Percentiles rank a stretch among this genome's conserved stretches.
These are phyloP conservation scores for Stagonosporopsis cucurbitacearum DNA, from an alignment of 2,329 filamentous ascomycete genomes.

Conservation along the genomic window DNA sequence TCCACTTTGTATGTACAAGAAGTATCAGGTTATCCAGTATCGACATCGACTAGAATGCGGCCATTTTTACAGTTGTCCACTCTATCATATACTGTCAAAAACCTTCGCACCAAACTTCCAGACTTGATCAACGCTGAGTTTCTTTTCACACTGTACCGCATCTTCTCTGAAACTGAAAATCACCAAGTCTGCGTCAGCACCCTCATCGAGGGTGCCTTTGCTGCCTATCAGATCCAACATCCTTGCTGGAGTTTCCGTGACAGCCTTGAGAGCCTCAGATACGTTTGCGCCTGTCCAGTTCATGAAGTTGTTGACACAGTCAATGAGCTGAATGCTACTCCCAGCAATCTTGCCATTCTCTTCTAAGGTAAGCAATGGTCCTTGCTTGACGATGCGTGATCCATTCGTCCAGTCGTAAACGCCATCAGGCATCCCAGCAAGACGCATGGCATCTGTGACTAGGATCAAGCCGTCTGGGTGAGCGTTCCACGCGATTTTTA, in stretches of 20 bases:
- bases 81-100: conserved; percentile 25
- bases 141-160: conserved; percentile 54
- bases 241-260: conserved; percentile 76
- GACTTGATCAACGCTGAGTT: conserved; percentile 73
- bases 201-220: conserved; percentile 65
- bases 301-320: conserved; percentile 83
- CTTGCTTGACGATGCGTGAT: conserved; percentile 71
- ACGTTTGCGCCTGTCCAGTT: conserved; percentile 74
- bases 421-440: conserved; percentile 83
- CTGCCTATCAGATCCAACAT: conserved; percentile 72
- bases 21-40: too few relatives aligned
- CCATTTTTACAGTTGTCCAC: neutral
- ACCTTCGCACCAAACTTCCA: conserved; percentile 73
- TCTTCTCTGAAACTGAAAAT: conserved; percentile 65
- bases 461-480: conserved; percentile 86
- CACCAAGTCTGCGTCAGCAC: conserved; percentile 64
- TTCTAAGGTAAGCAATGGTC: conserved; percentile 75
- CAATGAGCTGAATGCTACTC: conserved; percentile 74
- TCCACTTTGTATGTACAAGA: neutral
- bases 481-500: conserved; percentile 87
- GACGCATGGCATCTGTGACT: conserved; percentile 90
- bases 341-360: conserved; percentile 66
- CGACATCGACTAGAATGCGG: too few relatives aligned
- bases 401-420: conserved; percentile 85
- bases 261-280: conserved; percentile 72